These are phyloP conservation scores for Pinus albicaulis DNA, from an alignment of 75 land plant species.

Conservation along the genomic window DNA sequence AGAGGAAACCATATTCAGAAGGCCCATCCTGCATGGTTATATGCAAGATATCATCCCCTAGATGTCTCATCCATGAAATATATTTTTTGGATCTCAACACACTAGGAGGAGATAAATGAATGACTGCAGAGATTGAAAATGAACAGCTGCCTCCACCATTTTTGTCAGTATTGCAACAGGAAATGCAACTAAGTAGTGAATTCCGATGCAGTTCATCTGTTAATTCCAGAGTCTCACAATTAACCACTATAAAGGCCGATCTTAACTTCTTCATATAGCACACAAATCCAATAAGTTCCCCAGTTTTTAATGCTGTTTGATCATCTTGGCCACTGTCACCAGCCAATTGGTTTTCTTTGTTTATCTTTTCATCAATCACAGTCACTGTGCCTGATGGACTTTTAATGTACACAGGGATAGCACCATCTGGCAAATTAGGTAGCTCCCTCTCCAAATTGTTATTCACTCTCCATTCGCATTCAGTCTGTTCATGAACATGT, in stretches of 20 bases:
- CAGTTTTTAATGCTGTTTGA: not conserved
- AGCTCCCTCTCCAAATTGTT: slow-evolving; percentile 14
- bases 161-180: not conserved
- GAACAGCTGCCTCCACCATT: slow-evolving; percentile 6
- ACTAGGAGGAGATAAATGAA: slow-evolving; percentile 15
- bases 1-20: slow-evolving; percentile 18
- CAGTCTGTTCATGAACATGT: not conserved
- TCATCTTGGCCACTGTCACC: not conserved
- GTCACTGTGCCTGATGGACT: not conserved
- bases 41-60: slow-evolving; percentile 6
- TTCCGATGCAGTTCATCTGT: slow-evolving; percentile 7
- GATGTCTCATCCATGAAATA: slow-evolving; percentile 6
- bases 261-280: slow-evolving; percentile 30
- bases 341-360: not conserved
- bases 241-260: slow-evolving; percentile 13
- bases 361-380: not conserved
- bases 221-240: slow-evolving; percentile 14
- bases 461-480: slow-evolving; percentile 13
- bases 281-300: slow-evolving; percentile 17
- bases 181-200: slow-evolving; percentile 17
- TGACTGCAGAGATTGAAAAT: slow-evolving; percentile 22
- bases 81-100: slow-evolving; percentile 14
- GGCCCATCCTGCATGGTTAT: slow-evolving; percentile 3
- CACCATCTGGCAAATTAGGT: slow-evolving; percentile 21
- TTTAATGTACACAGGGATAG: slow-evolving; percentile 20